These are phyloP conservation scores for Ophioceras dolichostomum DNA, from an alignment of 2,329 filamentous ascomycete genomes.

Conservation along the genomic window DNA sequence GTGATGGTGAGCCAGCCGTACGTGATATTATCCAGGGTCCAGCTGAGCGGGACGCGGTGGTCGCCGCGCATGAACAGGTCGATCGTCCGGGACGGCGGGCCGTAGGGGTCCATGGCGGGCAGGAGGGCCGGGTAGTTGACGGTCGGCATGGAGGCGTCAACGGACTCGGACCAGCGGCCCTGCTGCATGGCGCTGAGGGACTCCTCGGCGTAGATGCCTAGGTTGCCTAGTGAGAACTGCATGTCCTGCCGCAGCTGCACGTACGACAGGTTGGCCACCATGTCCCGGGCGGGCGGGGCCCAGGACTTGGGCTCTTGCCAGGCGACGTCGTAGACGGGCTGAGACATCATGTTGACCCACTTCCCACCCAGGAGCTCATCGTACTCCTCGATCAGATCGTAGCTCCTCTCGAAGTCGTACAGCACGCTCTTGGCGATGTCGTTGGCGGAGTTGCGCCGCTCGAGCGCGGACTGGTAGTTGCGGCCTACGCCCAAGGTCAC, in stretches of 20 bases:
- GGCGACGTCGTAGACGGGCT: slow-evolving; percentile 17
- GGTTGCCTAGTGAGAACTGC: slow-evolving; percentile 14
- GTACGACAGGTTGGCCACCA: slow-evolving; percentile 45
- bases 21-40: slow-evolving; percentile 9
- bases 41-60: slow-evolving; percentile 8
- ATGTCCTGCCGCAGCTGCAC: slow-evolving; percentile 33
- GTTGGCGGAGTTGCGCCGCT: slow-evolving; percentile 43
- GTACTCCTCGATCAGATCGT: slow-evolving; percentile 41
- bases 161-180: slow-evolving; percentile 8
- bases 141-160: slow-evolving; percentile 11
- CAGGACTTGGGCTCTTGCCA: slow-evolving; percentile 48
- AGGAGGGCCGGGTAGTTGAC: slow-evolving; percentile 12
- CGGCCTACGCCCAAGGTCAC: slow-evolving; percentile 35
- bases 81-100: slow-evolving; percentile 18
- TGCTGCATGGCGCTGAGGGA: slow-evolving; percentile 13
- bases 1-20: slow-evolving; percentile 22
- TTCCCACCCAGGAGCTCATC: slow-evolving; percentile 46
- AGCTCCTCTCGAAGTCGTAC: slow-evolving; percentile 40
- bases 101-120: slow-evolving; percentile 18
- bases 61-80: slow-evolving; percentile 22
- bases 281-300: slow-evolving; percentile 19
- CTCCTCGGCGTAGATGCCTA: slow-evolving; percentile 8
- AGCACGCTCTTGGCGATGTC: slow-evolving; percentile 36
- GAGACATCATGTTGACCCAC: slow-evolving; percentile 44
- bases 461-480: slow-evolving; percentile 39